Evolutionary conservation across 2,329 filamentous ascomycete genomes (phyloP), one percentile per base, ranked within the genome.

Genomic region (Neofusicoccum umdonicola): DNA sequence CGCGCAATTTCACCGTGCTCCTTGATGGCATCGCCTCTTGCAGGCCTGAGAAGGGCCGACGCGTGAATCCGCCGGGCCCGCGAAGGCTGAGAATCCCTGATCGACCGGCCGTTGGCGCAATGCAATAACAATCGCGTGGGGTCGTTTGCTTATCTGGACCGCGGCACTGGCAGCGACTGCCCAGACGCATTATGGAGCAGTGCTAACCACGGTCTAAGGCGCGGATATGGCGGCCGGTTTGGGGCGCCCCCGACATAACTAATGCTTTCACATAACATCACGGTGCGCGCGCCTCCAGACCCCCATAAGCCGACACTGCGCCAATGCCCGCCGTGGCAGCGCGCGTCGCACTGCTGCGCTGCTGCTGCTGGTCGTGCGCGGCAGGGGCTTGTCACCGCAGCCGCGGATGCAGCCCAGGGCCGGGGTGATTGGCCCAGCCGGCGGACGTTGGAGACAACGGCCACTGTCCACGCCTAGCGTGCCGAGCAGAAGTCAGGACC

Each of bases 201-300:
- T 45, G 56, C 56, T 58, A 31, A 31, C 27, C 4, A 31, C 27
- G 27, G 27, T 31, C 27, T 31, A 7, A 31, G 27, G 27, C 6
- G 27, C 27, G 27, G 27, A 31, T 31, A 3, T 22, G 22, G 22
- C 22, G 22, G 22, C 22, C 22, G 22, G 22, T 22, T 22, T 22
- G 22, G 22, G 22, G 22, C 22, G 22, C 22, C 22, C 22, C 56
- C 42, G 56, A 17, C 56, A 60, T 60, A 60, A 60, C 56, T 41
- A 60, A 60, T 60, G 37, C 56, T 60, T 47, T 60, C 41, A 35
- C 56, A 60, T 60, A 60, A 48, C 56, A 41, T 60, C 56, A 60
- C 56, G 37, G 31, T 37, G 47, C 47, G 47, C 27, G 22, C 47
- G 8, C 47, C 17, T n/a, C 11, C 47, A 11, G 34, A 22, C 19